Percentiles rank a stretch among this genome's conserved stretches.
Conservation (phyloP, 1,139 yeast genomes). For the Kazachstania sp. region DNA sequence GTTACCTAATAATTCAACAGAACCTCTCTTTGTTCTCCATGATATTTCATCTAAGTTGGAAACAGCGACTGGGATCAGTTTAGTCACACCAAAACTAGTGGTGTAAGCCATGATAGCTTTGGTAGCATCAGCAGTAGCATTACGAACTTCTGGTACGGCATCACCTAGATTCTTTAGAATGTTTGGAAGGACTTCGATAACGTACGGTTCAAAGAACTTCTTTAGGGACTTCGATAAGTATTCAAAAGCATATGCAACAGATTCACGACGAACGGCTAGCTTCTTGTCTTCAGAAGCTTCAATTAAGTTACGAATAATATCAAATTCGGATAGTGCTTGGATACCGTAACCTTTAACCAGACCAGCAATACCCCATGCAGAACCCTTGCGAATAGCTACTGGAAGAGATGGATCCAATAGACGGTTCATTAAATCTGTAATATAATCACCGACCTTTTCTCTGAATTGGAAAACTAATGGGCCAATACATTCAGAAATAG, state of each 20-base stretch:
- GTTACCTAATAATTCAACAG: constrained; percentile 90
- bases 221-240: constrained; percentile 73
- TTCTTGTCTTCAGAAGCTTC: constrained; percentile 87
- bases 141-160: constrained; percentile 72
- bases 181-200: constrained; percentile 76
- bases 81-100: constrained; percentile 85
- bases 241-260: constrained; percentile 81
- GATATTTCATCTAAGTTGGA: constrained; percentile 79
- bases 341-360: constrained; percentile 86
- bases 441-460: constrained; percentile 41
- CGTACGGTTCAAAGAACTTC: constrained; percentile 83
- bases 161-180: constrained; percentile 81
- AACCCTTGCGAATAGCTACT: constrained; percentile 69
- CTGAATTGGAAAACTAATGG: constrained; percentile 63
- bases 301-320: constrained; percentile 64
- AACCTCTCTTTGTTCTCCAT: constrained; percentile 96
- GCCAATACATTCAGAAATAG: constrained; percentile 76
- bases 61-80: constrained; percentile 83
- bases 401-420: constrained; percentile 44
- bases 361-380: constrained; percentile 95
- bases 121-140: constrained; percentile 82
- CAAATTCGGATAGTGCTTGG: constrained; percentile 62
- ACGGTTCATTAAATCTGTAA: constrained; percentile 51
- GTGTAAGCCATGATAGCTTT: constrained; percentile 83
- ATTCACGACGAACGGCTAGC: constrained; percentile 67